phyloP scores from a whole-genome alignment of 73 alveolate genomes.

The Paramecium sonneborni region DNA sequence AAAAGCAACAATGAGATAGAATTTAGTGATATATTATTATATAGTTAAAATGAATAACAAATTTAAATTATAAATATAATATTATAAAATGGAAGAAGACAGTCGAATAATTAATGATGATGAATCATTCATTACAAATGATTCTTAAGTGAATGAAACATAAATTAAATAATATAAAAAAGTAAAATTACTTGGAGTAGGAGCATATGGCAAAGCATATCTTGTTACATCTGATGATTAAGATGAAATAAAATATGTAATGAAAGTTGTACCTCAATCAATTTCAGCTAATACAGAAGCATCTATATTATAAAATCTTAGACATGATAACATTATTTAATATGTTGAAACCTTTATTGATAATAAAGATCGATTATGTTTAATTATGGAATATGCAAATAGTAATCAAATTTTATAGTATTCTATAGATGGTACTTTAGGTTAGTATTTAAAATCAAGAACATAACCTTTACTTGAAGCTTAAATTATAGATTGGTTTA shows the following conservation, averaged over 20 bases:
- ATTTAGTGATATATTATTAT: not conserved
- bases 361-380: conserved; percentile 63
- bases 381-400: conserved; percentile 87
- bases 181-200: conserved; percentile 75
- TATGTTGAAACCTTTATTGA: conserved; percentile 27
- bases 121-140: not conserved
- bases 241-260: conserved; percentile 16
- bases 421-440: not conserved
- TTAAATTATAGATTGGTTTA: conserved; percentile 67
- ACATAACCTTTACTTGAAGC: conserved; percentile 24
- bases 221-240: conserved; percentile 66
- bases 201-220: conserved; percentile 77
- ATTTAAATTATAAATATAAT: not conserved
- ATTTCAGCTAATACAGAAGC: not conserved
- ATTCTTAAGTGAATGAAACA: not conserved
- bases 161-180: conserved; percentile 42
- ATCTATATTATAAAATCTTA: not conserved
- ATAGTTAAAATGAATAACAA: not conserved
- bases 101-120: not conserved
- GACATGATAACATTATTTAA: conserved; percentile 33
- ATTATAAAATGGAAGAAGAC: conserved; percentile 4
- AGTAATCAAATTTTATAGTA: conserved; percentile 11
- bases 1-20: not conserved
- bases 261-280: conserved; percentile 35
- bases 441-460: conserved; percentile 10